Base-by-base conservation (phyloP, 2,329 filamentous ascomycete species). In the Colletotrichum trifolii region DNA sequence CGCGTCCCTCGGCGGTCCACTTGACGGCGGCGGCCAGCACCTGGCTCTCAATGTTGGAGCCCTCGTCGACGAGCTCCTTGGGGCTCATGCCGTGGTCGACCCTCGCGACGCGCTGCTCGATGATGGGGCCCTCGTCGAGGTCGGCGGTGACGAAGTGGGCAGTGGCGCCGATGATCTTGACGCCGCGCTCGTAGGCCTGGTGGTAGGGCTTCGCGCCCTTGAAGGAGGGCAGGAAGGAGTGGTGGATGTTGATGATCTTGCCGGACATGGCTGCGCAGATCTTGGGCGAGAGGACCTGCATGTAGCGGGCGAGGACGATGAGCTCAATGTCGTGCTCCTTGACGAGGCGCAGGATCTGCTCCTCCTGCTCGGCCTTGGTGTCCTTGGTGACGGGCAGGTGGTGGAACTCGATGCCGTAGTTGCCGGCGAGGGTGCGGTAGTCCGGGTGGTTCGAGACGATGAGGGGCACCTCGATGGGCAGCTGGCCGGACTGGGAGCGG, bases 241-340 rank as follows among this genome's bases (percentile, higher is more conserved):
- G 92, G 81, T 96, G 92, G 78, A 96, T 95, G 81, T 96, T 96
- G 89, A 96, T 95, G 80, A 96, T 96, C 75, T 88, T 89, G 64
- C 92, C 92, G 54, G 88, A 91, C 91, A 96, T 94, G 71, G 87
- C 91, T 63, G 84, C 80, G 81, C 92, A 96, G 45, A 96, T 82
- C 8, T 79, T 86, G 0, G 91, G 91, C 25, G 89, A 91, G 10
- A 96, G 84, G 38, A 96, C 91, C 80, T 96, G 92, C 92, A 96
- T 96, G 81, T 96, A 96, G 65, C 92, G 88, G 7, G 92, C 92
- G 50, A 96, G 82, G 1, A 96, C 92, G 57, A 96, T 86, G 57
- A 96, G 85, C 74, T 96, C 92, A 73, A 96, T 87, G 69, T 85
- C 79, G 77, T 94, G 82, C 78, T 90, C 78, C 69, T 80, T 79